Base-by-base conservation (phyloP, 768 basidiomycete genomes). In the Tylopilus felleus region DNA sequence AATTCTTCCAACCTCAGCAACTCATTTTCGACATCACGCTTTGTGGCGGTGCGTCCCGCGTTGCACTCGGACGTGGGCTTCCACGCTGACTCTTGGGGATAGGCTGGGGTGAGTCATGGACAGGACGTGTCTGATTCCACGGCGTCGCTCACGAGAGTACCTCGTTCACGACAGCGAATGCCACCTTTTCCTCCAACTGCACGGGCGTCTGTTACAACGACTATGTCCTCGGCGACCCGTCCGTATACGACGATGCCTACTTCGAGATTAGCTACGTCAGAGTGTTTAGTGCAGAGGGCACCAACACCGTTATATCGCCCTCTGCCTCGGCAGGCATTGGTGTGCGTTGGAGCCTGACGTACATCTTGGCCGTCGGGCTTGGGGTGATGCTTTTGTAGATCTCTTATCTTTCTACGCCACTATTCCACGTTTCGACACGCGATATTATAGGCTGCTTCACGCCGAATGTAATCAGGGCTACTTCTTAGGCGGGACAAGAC, bases 21-120 rank as follows among this genome's bases (percentile, higher is more conserved):
- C 75, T 90, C 41, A 83, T 89, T 17, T 81, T 90, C 52, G 84
- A 87, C 62, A 89, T 90, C 53, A 86, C 88, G 1, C 77, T 86
- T 8, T 87, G 85, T 49, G 85, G 84, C 64, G 76, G 76, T 76
- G 38, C 58, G 77, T 77, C 45, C 43, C 39, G 23, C 12, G 5
- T 55, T 25, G 49, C 33, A 47, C 66, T 50, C 59, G 61, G 16
- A 12, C 29, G 8, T 29, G 29, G 1, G 29, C 31, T 38, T 10
- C 7, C 17, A 59, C 19, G 57, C 8, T 5, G 49, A 51, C 9
- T 44, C n/a, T 58, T 28, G 58, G 55, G 16, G 16, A 49, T 22
- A 68, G 80, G 65, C 35, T 72, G 56, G 45, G 71, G 69, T 70
- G 70, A 64, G 55, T 60, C n/a, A 45, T 25, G 46, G 27, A 25